Evolutionary conservation across 2,329 filamentous ascomycete genomes (phyloP).

Genomic region (Zalaria sp.): DNA sequence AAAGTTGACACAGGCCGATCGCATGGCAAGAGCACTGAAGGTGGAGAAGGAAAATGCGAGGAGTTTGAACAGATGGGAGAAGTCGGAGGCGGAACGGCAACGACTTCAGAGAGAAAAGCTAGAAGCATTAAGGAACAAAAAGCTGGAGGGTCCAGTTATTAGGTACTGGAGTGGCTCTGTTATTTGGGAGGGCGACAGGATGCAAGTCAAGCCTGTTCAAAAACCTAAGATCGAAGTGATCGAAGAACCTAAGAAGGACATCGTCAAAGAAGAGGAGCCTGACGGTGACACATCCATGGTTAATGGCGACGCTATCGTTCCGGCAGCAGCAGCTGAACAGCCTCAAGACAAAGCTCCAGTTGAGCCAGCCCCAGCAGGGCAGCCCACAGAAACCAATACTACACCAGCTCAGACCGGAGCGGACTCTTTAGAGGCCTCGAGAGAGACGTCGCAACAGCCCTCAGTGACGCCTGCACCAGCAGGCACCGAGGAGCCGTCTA

Average conservation of each 20-base stretch:
- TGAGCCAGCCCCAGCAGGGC: neutral
- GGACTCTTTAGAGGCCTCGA: neutral
- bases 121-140: conserved; percentile 75
- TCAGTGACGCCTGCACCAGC: neutral
- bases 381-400: neutral
- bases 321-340: neutral
- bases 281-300: neutral
- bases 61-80: conserved; percentile 87
- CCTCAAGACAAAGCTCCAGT: neutral
- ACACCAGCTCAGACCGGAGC: neutral
- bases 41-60: conserved; percentile 80
- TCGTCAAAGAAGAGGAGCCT: too few species aligned
- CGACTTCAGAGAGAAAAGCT: conserved; percentile 72
- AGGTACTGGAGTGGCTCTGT: conserved; percentile 90
- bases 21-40: conserved; percentile 65
- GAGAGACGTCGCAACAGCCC: neutral
- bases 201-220: conserved; percentile 39
- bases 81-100: conserved; percentile 76
- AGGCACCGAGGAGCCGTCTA: neutral
- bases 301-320: neutral
- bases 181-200: conserved; percentile 62
- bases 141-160: conserved; percentile 76
- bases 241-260: conserved; percentile 5
- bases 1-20: conserved; percentile 48
- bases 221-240: conserved; percentile 16